These are phyloP conservation scores for Diaporthe capsici DNA, from an alignment of 2,329 filamentous ascomycete species.

Conservation along the genomic window DNA sequence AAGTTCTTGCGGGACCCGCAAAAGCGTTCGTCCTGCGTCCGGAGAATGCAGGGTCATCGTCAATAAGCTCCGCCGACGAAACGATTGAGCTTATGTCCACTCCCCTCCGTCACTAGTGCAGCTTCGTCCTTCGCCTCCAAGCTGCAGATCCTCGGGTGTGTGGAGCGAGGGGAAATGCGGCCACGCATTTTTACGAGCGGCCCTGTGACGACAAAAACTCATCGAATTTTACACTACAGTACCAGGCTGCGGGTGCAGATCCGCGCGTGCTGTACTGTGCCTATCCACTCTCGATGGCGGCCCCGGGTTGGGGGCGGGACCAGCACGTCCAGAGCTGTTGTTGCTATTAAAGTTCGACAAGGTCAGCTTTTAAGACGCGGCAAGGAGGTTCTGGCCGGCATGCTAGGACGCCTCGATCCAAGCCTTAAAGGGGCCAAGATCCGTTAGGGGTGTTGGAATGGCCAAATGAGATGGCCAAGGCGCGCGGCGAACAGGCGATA, in stretches of 20 bases:
- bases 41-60: slow-evolving; percentile 38
- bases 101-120: slow-evolving; percentile 35
- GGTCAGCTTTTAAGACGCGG: background rate
- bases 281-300: slow-evolving; percentile 32
- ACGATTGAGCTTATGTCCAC: slow-evolving; percentile 39
- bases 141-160: slow-evolving; percentile 25
- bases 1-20: slow-evolving; percentile 36
- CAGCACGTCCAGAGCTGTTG: background rate
- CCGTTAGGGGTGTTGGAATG: slow-evolving; percentile 9
- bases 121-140: slow-evolving; percentile 25
- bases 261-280: background rate
- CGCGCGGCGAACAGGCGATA: slow-evolving; percentile 21
- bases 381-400: background rate
- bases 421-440: slow-evolving; percentile 27
- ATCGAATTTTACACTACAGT: background rate
- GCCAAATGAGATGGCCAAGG: slow-evolving; percentile 33
- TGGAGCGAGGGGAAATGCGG: slow-evolving; percentile 29
- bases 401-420: slow-evolving; percentile 18
- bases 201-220: slow-evolving; percentile 20
- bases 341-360: slow-evolving; percentile 10
- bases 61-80: slow-evolving; percentile 40
- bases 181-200: slow-evolving; percentile 23
- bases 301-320: slow-evolving; percentile 22
- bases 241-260: slow-evolving; percentile 14
- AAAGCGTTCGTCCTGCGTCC: slow-evolving; percentile 37